Evolutionary conservation across 2,329 filamentous ascomycete genomes (phyloP), one percentile per base, ranked within the genome.

Genomic region (Fusarium protoensiforme): DNA sequence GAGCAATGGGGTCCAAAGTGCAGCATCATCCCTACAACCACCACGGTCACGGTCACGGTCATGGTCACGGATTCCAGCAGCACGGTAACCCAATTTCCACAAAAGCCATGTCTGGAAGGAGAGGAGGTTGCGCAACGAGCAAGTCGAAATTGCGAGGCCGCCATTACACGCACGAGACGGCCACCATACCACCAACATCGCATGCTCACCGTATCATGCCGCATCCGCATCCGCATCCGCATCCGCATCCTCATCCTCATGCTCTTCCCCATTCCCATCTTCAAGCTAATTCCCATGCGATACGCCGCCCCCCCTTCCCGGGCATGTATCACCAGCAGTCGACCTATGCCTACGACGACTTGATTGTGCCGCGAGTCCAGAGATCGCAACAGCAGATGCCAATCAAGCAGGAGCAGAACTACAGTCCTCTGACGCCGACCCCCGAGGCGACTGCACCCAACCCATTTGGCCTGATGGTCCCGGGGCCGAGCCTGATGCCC

Each of bases 111-210:
- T 80, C 81, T 24, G 78, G 81, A 2, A 78, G 78, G 56, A 82
- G 79, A 54, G 81, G 81, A 62, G 83, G 82, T 10, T 77, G 74
- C 20, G 78, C 80, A 9, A 76, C 81, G 13, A 79, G 75, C 62
- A 78, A 75, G 41, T 73, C 77, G 18, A 72, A 73, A 53, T 56
- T 75, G 58, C 76, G 78, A 39, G 72, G 72, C 57, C 78, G 72
- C 31, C 73, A 67, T 54, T 75, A 73, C 60, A 62, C 68, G 14
- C 75, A 76, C 22, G 68, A 64, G 53, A 61, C 66, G 60, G 62
- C 78, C 20, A 31, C 46, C 24, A 71, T 78, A 67, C 48, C 71
- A 64, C 71, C 72, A 33, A 70, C 76, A 64, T 69, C 72, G 27
- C 68, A 75, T 43, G 76, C 67, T 33, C 75, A 75, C 59, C 67